phyloP scores from a whole-genome alignment of 1,284 basidiomycete genomes.

The Pseudozyma tsukubaensis region DNA sequence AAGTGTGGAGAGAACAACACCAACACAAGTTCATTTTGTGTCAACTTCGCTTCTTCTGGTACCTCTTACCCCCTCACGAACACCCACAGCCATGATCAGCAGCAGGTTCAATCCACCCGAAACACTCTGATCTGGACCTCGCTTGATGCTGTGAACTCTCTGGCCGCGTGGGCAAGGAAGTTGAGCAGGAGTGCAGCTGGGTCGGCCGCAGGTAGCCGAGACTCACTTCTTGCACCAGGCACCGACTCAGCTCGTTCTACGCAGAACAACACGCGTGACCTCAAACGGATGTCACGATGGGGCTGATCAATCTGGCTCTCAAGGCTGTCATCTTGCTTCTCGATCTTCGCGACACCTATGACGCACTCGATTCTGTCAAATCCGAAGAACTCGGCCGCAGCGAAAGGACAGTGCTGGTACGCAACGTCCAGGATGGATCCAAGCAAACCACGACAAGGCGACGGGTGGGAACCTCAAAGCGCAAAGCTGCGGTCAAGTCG shows the following conservation, averaged over 20 bases:
- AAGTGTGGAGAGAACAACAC: constrained; percentile 16
- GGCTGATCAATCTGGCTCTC: constrained; percentile 38
- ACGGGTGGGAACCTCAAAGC: constrained; percentile 32
- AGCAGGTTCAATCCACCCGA: no score
- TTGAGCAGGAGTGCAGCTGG: no score
- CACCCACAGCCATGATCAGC: no score
- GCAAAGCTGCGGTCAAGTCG: constrained; percentile 31
- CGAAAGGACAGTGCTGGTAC: constrained; percentile 33
- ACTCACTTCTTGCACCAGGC: neutral
- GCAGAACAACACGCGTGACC: no score
- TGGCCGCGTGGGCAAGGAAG: no score
- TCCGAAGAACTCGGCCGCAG: constrained; percentile 33
- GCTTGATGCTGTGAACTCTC: no score
- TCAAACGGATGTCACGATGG: no score
- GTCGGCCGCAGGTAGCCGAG: no score
- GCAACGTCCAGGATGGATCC: constrained; percentile 32
- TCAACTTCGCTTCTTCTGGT: neutral
- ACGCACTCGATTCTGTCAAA: constrained; percentile 27
- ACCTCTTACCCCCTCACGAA: neutral
- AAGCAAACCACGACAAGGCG: constrained; percentile 25
- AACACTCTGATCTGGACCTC: constrained; percentile 1
- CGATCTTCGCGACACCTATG: constrained; percentile 38
- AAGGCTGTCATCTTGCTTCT: constrained; percentile 39
- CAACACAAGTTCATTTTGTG: neutral
- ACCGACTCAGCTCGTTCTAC: neutral